Percentiles rank a stretch among this genome's conserved stretches.
phyloP scores from a whole-genome alignment of 2,329 filamentous ascomycete species.

The Talaromyces amestolkiae region DNA sequence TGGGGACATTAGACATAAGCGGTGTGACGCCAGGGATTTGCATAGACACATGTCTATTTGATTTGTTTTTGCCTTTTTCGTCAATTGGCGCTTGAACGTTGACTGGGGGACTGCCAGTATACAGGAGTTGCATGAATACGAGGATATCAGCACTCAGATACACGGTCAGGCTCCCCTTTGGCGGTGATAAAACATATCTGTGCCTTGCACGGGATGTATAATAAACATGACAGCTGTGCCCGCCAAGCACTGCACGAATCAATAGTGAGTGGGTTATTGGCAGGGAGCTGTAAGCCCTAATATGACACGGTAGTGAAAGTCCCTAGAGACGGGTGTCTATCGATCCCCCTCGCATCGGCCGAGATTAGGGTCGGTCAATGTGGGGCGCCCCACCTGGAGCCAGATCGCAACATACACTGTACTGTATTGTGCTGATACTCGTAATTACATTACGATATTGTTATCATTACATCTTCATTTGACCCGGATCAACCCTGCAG shows the following conservation, averaged over 20 bases:
- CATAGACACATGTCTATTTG: slow-evolving; percentile 14
- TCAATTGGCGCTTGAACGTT: neutral
- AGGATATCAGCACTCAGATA: neutral
- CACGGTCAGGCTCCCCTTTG: neutral
- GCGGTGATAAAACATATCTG: neutral
- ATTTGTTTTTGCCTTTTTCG: neutral
- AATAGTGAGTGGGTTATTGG: slow-evolving; percentile 1
- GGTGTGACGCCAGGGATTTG: slow-evolving; percentile 17
- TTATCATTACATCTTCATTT: neutral
- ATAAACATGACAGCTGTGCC: neutral
- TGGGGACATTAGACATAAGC: neutral
- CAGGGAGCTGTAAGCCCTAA: neutral
- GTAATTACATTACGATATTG: neutral
- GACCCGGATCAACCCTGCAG: neutral
- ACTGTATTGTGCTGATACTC: neutral
- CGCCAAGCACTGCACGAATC: neutral
- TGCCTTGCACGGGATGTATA: neutral
- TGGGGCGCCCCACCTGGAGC: neutral
- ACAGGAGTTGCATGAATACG: neutral
- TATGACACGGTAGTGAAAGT: neutral
- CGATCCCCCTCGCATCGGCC: slow-evolving; percentile 7
- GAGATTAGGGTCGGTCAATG: neutral
- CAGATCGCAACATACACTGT: neutral
- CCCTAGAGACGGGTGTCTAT: neutral
- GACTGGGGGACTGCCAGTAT: neutral